Conservation (phyloP, 805 yeast genomes). For the Cyberlindnera petersonii region DNA sequence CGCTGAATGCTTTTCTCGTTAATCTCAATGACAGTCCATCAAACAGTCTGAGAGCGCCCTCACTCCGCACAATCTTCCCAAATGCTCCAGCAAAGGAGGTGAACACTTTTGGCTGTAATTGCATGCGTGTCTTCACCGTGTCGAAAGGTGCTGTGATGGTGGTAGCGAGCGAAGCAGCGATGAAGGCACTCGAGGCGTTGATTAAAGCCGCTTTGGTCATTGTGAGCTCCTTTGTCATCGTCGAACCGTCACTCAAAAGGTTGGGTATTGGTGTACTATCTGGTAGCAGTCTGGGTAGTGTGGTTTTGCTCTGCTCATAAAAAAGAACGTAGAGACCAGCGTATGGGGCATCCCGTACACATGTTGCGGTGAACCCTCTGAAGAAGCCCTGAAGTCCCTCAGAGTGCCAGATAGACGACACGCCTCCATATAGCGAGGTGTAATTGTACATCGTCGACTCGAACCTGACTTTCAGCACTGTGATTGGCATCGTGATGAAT, state of each 20-base stretch:
- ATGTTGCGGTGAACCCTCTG: slow-evolving; percentile 83
- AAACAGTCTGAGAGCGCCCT: slow-evolving; percentile 55
- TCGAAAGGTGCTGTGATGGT: slow-evolving; percentile 92
- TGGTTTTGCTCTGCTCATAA: slow-evolving; percentile 69
- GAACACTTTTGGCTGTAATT: slow-evolving; percentile 53
- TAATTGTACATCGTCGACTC: slow-evolving; percentile 79
- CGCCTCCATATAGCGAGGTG: slow-evolving; percentile 58
- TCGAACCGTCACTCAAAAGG: slow-evolving; percentile 14
- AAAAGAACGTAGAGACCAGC: slow-evolving; percentile 89
- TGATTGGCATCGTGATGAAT: slow-evolving; percentile 87
- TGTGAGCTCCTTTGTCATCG: slow-evolving; percentile 18
- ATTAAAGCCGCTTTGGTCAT: slow-evolving; percentile 48
- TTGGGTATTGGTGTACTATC: neutral
- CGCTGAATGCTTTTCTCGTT: slow-evolving; percentile 81
- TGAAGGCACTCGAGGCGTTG: slow-evolving; percentile 72
- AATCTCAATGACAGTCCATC: slow-evolving; percentile 82
- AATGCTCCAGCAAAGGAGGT: slow-evolving; percentile 40
- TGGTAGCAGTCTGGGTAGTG: slow-evolving; percentile 39
- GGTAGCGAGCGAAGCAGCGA: slow-evolving; percentile 78
- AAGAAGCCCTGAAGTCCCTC: slow-evolving; percentile 71
- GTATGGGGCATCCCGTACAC: slow-evolving; percentile 89
- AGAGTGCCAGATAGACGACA: slow-evolving; percentile 45
- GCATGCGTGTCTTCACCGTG: slow-evolving; percentile 89
- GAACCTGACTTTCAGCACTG: slow-evolving; percentile 82
- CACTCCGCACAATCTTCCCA: slow-evolving; percentile 38